A percentile compares a stretch with the other conserved stretches of the same genome.
phyloP scores from a whole-genome alignment of 345 rosid species.

The Hibiscus trionum region DNA sequence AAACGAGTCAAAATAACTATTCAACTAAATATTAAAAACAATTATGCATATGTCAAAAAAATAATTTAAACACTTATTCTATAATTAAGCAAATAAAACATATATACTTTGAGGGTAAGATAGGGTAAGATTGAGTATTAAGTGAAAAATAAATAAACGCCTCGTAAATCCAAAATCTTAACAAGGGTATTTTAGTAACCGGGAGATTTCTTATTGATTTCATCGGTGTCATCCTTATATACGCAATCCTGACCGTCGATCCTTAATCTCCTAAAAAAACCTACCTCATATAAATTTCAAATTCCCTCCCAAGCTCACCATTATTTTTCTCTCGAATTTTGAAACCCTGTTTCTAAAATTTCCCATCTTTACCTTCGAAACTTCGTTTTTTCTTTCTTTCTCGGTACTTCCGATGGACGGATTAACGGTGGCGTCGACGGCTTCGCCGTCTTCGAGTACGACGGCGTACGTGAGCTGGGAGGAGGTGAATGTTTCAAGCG shows the following conservation, averaged over 20 bases:
- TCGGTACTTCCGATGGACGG: conserved; percentile 14
- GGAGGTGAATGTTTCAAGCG: conserved; percentile 44
- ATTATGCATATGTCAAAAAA: too few species aligned
- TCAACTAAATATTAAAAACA: too few species aligned
- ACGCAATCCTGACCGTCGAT: conserved; percentile 55
- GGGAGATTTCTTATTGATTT: conserved; percentile 18
- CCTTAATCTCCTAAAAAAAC: conserved; percentile 28
- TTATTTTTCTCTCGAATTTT: too few species aligned
- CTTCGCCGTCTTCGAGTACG: conserved; percentile 22
- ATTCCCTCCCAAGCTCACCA: neutral
- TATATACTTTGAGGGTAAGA: too few species aligned
- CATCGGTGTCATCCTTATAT: conserved; percentile 19
- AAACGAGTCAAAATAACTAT: too few species aligned
- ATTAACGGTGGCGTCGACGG: conserved; percentile 4
- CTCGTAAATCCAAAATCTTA: neutral
- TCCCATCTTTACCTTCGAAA: neutral
- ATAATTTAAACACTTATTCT: too few species aligned
- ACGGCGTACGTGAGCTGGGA: conserved; percentile 58
- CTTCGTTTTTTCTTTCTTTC: neutral
- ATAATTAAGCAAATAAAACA: too few species aligned
- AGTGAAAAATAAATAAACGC: neutral
- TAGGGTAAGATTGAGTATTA: neutral
- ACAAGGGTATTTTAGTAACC: conserved; percentile 24
- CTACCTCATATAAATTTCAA: conserved; percentile 23
- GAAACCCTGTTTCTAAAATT: neutral